These are phyloP conservation scores for Amphirosellinia nigrospora DNA, from an alignment of 495 filamentous ascomycete species.

Conservation along the genomic window DNA sequence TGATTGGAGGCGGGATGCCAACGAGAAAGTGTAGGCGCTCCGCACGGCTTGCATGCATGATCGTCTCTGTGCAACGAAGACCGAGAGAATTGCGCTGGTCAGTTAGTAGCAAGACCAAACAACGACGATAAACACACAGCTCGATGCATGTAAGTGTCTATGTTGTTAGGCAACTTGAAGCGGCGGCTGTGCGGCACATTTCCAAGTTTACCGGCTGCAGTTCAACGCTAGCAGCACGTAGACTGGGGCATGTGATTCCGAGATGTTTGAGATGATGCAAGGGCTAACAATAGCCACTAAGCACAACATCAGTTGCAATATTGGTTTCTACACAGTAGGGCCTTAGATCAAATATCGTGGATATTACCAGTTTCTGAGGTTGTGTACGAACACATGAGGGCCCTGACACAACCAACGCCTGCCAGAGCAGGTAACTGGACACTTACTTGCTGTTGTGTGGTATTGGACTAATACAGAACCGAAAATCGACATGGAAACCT, in stretches of 20 bases:
- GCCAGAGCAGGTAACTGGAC: no score
- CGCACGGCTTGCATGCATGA: no score
- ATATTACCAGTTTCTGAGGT: neutral
- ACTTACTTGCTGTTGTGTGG: neutral
- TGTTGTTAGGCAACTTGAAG: neutral
- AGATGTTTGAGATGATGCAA: constrained; percentile 2
- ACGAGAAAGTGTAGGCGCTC: neutral
- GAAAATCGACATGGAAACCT: no score
- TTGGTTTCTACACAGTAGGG: neutral
- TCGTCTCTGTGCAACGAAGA: no score
- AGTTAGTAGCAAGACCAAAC: neutral
- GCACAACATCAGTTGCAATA: neutral
- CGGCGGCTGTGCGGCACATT: constrained; percentile 3
- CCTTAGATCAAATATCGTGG: neutral
- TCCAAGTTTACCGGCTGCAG: neutral
- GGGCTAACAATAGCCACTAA: neutral
- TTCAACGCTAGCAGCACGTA: neutral
- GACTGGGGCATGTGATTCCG: neutral
- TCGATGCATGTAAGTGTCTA: neutral
- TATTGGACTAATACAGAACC: neutral
- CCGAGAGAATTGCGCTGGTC: neutral
- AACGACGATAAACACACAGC: neutral
- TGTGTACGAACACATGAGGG: no score
- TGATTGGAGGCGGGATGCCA: neutral
- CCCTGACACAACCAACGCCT: no score